phyloP scores from a whole-genome alignment of 352 stramenopile species.

The Phytophthora sojae region DNA sequence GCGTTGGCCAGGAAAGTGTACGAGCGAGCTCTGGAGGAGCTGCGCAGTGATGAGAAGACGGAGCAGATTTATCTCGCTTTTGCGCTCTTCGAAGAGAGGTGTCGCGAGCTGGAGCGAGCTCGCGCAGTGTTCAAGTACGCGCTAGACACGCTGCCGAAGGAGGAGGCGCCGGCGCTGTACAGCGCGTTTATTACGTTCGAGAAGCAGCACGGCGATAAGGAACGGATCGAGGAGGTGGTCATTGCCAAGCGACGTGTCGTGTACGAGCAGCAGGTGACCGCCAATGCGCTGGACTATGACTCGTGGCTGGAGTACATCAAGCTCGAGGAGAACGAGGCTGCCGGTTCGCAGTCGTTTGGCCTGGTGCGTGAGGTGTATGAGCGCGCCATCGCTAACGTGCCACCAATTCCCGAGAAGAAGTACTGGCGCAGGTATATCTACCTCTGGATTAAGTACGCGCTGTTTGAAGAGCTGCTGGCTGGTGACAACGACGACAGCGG shows the following conservation, averaged over 20 bases:
- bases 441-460: slow-evolving; percentile 99
- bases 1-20: slow-evolving; percentile 94
- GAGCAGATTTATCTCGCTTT: slow-evolving; percentile 95
- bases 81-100: slow-evolving; percentile 98
- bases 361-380: slow-evolving; percentile 96
- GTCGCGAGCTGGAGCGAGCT: slow-evolving; percentile 92
- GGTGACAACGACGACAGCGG: slow-evolving; percentile 60
- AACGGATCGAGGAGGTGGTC: slow-evolving; percentile 97
- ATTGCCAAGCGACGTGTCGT: slow-evolving; percentile 94
- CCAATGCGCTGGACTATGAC: slow-evolving; percentile 97
- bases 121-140: slow-evolving; percentile 91
- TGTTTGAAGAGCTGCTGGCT: slow-evolving; percentile 97
- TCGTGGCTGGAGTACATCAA: slow-evolving; percentile 99
- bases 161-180: slow-evolving; percentile 95
- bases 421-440: slow-evolving; percentile 99
- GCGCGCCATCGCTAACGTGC: slow-evolving; percentile 94
- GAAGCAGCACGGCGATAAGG: slow-evolving; percentile 97
- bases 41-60: slow-evolving; percentile 80
- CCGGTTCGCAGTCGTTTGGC: slow-evolving; percentile 55
- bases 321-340: slow-evolving; percentile 94
- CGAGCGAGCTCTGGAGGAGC: slow-evolving; percentile 94
- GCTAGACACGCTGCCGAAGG: slow-evolving; percentile 80
- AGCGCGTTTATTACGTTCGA: slow-evolving; percentile 98
- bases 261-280: slow-evolving; percentile 94
- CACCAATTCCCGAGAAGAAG: slow-evolving; percentile 95